These are phyloP conservation scores for Ascochyta lentis DNA, from an alignment of 2,329 filamentous ascomycete genomes.

Conservation along the genomic window DNA sequence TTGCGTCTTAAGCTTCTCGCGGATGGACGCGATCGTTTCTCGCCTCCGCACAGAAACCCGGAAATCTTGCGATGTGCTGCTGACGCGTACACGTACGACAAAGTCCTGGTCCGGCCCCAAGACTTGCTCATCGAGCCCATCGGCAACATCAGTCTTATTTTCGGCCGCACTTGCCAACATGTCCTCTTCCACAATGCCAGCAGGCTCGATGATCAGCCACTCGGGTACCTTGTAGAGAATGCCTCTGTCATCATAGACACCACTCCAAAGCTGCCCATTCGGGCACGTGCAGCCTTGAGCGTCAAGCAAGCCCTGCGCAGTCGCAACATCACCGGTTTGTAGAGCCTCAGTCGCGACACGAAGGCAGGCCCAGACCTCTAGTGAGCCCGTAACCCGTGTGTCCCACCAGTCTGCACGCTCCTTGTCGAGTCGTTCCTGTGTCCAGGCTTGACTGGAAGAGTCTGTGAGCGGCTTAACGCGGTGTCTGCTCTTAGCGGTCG, in stretches of 20 bases:
- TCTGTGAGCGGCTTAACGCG: slow-evolving; percentile 33
- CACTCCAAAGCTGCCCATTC: slow-evolving; percentile 49
- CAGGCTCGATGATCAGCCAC: slow-evolving; percentile 55
- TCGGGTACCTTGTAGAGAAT: slow-evolving; percentile 53
- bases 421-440: slow-evolving; percentile 68
- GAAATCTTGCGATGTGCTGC: neutral
- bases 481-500: slow-evolving; percentile 19
- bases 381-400: slow-evolving; percentile 77
- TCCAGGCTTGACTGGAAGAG: slow-evolving; percentile 48
- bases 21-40: slow-evolving; percentile 10
- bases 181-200: slow-evolving; percentile 45
- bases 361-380: slow-evolving; percentile 82
- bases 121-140: slow-evolving; percentile 16
- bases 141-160: slow-evolving; percentile 20
- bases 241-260: slow-evolving; percentile 55
- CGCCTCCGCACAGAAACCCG: neutral
- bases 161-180: neutral
- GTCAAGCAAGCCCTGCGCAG: slow-evolving; percentile 79
- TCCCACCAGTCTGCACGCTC: slow-evolving; percentile 90
- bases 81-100: slow-evolving; percentile 9
- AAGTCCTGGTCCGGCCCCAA: slow-evolving; percentile 8
- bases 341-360: slow-evolving; percentile 71
- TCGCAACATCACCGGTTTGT: slow-evolving; percentile 57
- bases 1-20: slow-evolving; percentile 10
- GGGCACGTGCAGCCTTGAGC: slow-evolving; percentile 68